phyloP scores from a whole-genome alignment of 2,329 filamentous ascomycete genomes.

The Hortaea sp. region DNA sequence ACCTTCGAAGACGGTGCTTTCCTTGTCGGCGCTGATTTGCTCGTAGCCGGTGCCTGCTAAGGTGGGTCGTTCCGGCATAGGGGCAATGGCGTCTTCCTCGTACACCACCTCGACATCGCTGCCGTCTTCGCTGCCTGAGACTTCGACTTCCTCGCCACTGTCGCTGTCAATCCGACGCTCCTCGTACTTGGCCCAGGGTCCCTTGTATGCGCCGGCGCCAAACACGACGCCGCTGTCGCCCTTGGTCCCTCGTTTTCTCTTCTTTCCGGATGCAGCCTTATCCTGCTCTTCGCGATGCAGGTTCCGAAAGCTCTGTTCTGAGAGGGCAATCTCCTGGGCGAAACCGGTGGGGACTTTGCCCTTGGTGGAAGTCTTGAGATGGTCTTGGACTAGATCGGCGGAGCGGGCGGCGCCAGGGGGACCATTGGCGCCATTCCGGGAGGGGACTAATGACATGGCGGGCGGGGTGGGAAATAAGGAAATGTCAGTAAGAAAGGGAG shows the following conservation, averaged over 20 bases:
- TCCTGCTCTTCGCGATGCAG: conserved; percentile 72
- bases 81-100: conserved; percentile 61
- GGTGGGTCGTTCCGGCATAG: conserved; percentile 39
- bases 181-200: conserved; percentile 85
- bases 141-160: conserved; percentile 59
- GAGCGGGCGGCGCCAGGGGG: conserved; percentile 17
- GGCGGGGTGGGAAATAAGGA: background rate
- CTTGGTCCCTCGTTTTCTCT: conserved; percentile 72
- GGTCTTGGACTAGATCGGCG: conserved; percentile 15
- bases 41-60: conserved; percentile 45
- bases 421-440: conserved; percentile 24
- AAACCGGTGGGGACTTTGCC: conserved; percentile 58
- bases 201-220: conserved; percentile 79
- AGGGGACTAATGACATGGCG: conserved; percentile 23
- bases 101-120: conserved; percentile 65
- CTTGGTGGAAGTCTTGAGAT: conserved; percentile 26
- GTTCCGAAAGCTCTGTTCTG: conserved; percentile 78
- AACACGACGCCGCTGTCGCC: conserved; percentile 77
- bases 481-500: background rate
- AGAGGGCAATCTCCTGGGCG: conserved; percentile 80
- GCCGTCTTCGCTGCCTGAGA: conserved; percentile 61
- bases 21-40: conserved; percentile 39
- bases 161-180: conserved; percentile 62
- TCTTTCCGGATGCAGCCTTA: conserved; percentile 46
- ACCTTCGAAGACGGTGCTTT: conserved; percentile 83